Base-by-base conservation (phyloP, 345 rosid genomes). In the Durio zibethinus region DNA sequence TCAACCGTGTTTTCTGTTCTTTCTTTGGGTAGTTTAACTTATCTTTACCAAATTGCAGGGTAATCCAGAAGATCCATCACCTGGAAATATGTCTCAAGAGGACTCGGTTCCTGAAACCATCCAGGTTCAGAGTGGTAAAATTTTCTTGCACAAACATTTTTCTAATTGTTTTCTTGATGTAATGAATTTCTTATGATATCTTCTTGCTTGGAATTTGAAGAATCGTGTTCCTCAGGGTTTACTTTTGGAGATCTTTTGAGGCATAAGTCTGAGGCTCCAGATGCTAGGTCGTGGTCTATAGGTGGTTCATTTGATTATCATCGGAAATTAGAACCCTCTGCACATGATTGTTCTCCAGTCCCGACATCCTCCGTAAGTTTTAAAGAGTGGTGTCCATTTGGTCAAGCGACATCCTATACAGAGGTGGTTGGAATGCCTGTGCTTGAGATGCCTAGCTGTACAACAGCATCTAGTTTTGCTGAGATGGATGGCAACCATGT, bases 281-380 rank as follows among this genome's bases (percentile, higher is more conserved):
- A 76, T 71, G 76, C 72, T 38, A 76, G 60, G 76, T 47, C 66
- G 11, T 88, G 79, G 69, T 40, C 52, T 33, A 18, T 78, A 0
- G 80, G 72, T 56, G 64, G 61, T 76, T 82, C 87, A 52, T 78
- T 84, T 48, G 82, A 83, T 56, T 79, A 76, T 38, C 73, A 72
- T 71, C 65, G 67, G 38, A 82, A 79, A 14, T 27, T 81, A 65
- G 89, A 82, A 40, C 31, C 63, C 23, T 48, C 78, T 25, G 83
- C 54, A 67, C 66, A 77, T 36, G 81, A 78, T 74, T 73, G 74
- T 82, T 86, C 85, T 50, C 82, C 84, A 12, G 54, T 84, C 74
- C 81, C n/a, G 29, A 71, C 89, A 71, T 72, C 79, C 74, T 84
- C 88, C 76, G 86, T 86, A 52, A 83, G 87, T 83, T 80, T 79